Evolutionary conservation across 176 grass and related monocot genomes (phyloP).

Genomic region (Carex kokanica): DNA sequence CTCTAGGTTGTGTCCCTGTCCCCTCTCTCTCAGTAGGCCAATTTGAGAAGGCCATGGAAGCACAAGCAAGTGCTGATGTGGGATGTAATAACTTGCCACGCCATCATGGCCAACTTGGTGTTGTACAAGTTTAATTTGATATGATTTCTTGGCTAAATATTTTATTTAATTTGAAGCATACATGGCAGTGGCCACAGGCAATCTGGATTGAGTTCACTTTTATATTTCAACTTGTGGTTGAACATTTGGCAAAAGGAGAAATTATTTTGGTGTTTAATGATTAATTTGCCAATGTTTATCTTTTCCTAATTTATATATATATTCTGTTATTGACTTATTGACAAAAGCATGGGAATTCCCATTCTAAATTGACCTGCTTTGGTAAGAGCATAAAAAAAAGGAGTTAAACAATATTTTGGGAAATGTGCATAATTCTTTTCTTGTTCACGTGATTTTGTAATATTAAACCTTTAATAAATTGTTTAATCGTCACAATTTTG

Average conservation of each 20-base stretch:
- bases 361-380: not conserved
- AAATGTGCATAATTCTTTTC: not conserved
- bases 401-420: not conserved
- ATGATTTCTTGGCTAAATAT: not conserved
- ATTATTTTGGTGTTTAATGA: not conserved
- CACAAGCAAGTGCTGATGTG: constrained; percentile 23
- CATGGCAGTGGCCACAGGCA: not conserved
- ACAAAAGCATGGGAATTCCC: not conserved
- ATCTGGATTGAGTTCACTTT: not conserved
- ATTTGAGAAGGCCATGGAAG: constrained; percentile 76
- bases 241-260: not conserved
- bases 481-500: not conserved
- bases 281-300: constrained; percentile 1
- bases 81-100: not conserved
- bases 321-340: not conserved
- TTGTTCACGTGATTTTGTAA: not conserved
- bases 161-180: not conserved
- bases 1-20: constrained; percentile 53
- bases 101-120: constrained; percentile 16
- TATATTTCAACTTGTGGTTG: constrained; percentile 15
- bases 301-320: not conserved
- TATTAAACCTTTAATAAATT: not conserved
- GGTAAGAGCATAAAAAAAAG: not conserved
- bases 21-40: constrained; percentile 66
- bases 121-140: constrained; percentile 30